phyloP scores from a whole-genome alignment of 495 filamentous ascomycete species.

The Parachaetomium inaequale region DNA sequence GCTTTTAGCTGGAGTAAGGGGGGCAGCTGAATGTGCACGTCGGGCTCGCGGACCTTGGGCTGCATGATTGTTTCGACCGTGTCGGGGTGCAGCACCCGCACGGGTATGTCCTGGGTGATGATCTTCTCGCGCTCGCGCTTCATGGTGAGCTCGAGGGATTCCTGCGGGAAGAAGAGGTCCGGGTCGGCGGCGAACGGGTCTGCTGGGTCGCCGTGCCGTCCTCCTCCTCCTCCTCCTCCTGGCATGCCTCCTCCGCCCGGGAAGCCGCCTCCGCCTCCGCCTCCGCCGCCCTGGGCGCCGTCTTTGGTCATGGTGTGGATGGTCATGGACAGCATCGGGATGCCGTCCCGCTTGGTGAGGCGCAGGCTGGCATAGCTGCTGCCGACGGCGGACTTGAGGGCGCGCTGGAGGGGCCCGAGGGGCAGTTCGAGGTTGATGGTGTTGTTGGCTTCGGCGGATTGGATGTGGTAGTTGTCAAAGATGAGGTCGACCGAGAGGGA shows the following conservation, averaged over 20 bases:
- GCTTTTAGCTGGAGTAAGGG: constrained; percentile 78
- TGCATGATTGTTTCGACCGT: constrained; percentile 84
- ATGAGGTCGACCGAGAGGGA: constrained; percentile 69
- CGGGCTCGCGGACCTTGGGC: constrained; percentile 83
- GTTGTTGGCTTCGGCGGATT: constrained; percentile 74
- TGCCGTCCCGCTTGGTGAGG: constrained; percentile 84
- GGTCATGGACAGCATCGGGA: constrained; percentile 80
- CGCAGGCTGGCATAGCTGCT: constrained; percentile 76
- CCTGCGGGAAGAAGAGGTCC: constrained; percentile 44
- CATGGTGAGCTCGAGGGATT: constrained; percentile 47
- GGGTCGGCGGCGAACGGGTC: constrained; percentile 37
- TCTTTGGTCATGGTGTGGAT: constrained; percentile 62
- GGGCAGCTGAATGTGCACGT: constrained; percentile 89
- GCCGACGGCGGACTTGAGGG: constrained; percentile 76
- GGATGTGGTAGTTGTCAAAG: constrained; percentile 83
- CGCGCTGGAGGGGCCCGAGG: constrained; percentile 71
- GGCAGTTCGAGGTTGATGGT: constrained; percentile 95
- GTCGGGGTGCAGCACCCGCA: constrained; percentile 75
- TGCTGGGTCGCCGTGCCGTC: constrained; percentile 16
- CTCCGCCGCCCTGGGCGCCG: constrained; percentile 26
- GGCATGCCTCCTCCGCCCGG: neutral
- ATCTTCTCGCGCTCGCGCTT: constrained; percentile 70
- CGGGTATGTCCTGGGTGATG: constrained; percentile 95
- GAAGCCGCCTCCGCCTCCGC: constrained; percentile 17
- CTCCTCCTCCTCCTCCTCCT: neutral